phyloP scores from a whole-genome alignment of 1,139 yeast genomes.

The Saccharomyces hybrid region DNA sequence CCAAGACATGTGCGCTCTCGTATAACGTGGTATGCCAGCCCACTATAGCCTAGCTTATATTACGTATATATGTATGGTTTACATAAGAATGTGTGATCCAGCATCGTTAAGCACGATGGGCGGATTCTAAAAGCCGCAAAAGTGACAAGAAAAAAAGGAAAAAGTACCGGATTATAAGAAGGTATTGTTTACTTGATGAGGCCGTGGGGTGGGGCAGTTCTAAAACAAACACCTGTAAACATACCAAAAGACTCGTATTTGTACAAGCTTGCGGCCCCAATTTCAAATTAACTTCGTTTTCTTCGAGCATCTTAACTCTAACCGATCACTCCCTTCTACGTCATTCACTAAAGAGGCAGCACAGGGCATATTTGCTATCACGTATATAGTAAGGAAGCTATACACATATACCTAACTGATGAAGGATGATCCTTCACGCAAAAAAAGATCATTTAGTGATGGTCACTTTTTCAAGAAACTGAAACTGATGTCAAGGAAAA shows the following conservation, averaged over 20 bases:
- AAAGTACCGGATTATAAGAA: background rate
- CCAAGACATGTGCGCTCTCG: background rate
- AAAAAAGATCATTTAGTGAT: conserved; percentile 13
- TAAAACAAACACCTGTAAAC: background rate
- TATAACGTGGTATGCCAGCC: background rate
- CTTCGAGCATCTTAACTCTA: background rate
- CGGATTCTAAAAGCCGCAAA: background rate
- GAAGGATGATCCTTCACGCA: conserved; percentile 1
- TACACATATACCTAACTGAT: background rate
- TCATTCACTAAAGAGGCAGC: background rate
- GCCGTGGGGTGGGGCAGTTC: background rate
- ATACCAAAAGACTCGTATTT: background rate
- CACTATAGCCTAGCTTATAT: background rate
- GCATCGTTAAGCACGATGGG: background rate
- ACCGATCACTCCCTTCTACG: too few species aligned
- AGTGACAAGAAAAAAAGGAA: background rate
- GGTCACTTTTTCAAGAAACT: conserved; percentile 12
- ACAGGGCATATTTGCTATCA: background rate
- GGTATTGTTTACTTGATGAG: background rate
- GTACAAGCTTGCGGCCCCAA: background rate
- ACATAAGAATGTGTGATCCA: background rate
- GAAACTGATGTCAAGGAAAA: conserved; percentile 7
- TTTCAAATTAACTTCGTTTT: background rate
- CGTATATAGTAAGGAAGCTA: background rate
- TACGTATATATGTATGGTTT: background rate